Base-by-base conservation (phyloP, 1,284 basidiomycete genomes). In the Naganishia sp. region DNA sequence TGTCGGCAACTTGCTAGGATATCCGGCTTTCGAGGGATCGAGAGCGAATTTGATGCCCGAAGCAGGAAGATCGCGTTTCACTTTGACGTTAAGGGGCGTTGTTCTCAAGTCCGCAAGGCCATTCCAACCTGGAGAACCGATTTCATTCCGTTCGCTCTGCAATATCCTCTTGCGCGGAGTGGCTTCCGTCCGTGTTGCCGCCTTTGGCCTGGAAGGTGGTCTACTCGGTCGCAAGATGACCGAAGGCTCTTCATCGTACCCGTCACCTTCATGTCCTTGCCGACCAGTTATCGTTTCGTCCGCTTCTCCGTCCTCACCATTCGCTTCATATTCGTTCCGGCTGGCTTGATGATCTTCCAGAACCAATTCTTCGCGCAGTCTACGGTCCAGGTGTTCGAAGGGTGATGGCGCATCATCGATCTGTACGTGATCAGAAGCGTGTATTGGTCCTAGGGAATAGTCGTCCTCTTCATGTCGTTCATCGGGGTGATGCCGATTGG, bases 101-200 rank as follows among this genome's bases (percentile, higher is more conserved):
- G 87, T 84, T 55, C 85, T 81, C 43, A 93, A 82, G 76, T 92
- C 88, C 39, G 90, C 86, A 45, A 92, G 81, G 18, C 89, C 89
- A 72, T 84, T 85, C 88, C 89, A 90, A 85, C n/a, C 84, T 79
- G 42, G 81, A 79, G 6, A 84, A 83, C 0, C 85, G 85, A 70
- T 79, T 74, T 68, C 79, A 80, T 42, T 80, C 73, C 23, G 55
- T 44, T 60, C 21, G 2, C 43, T 45, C 23, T 31, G 25, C 16
- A 21, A 25, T 36, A 16, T 7, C 6, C 33, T 15, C 16, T 46
- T 43, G 42, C 55, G 45, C 9, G 64, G 54, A 5, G 65, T 18
- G 21, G 46, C 23, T 59, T 66, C 36, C 63, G 60, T 23, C 68
- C 70, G 18, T 67, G 69, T 65, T 3, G 28, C 21, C 6, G 21